Evolutionary conservation across 495 filamentous ascomycete genomes (phyloP), one percentile per base, ranked within the genome.

Genomic region (Podospora bellae-mahoneyi): DNA sequence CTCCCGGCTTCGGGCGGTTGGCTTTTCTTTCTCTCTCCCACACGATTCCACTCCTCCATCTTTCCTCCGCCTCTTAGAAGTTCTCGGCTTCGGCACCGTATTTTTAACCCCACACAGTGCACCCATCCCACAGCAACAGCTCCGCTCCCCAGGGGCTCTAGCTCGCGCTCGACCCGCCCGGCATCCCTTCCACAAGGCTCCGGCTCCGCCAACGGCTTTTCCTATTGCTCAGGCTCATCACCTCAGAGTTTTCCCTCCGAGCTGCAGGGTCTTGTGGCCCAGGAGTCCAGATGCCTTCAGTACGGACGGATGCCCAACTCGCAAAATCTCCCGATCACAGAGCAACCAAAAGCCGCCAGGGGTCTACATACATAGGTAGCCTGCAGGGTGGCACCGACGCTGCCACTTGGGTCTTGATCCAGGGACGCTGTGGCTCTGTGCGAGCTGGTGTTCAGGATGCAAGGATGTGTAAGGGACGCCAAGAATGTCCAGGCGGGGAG

Each of bases 401-500:
- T 62, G 60, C 60, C 23, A n/a, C 60, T 39, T 62, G 60, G 60
- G 60, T 32, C 3, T 44, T 63, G 30, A n/a, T 39, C 61, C 16
- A 44, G 61, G 61, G 61, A 63, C 48, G 61, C 34, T 63, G 23
- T 62, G 19, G 61, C 19, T 61, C 27, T 61, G 39, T 61, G 59
- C 27, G 59, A 48, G 39, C 39, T 48, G 39, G 39, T 10, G 13
- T 48, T 48, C 39, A 48, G 39, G 39, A 48, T 48, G 39, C 39
- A 48, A 48, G 39, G 39, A 48, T 48, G 55, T 58, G 20, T 18
- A 58, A 9, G 55, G 55, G 18, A 39, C 34, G 61, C 30, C 61
- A 63, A 63, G 61, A 68, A 66, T 62, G 66, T 73, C 66, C 54
- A 70, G 66, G 64, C 32, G 65, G 67, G 71, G 70, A 71, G 64